Evolutionary conservation across 129 eudicot species (phyloP).

Genomic region (Dittrichia graveolens): DNA sequence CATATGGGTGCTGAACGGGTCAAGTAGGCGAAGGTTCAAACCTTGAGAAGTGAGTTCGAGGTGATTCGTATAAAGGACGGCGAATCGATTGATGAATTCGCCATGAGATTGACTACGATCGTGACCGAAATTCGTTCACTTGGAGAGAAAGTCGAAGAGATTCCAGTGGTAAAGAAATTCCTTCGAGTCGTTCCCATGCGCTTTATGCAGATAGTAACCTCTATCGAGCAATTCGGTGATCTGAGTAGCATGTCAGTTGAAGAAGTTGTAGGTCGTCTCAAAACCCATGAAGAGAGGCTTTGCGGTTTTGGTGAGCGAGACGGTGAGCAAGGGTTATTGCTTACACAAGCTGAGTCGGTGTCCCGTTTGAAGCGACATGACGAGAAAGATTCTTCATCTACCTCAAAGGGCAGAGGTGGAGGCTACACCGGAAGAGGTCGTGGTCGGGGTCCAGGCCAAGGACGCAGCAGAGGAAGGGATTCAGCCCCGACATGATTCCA

Average conservation of each 20-base stretch:
- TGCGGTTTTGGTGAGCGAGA: no score
- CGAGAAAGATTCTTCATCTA: no score
- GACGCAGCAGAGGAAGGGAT: neutral
- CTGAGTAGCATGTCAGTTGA: neutral
- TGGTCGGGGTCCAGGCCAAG: neutral
- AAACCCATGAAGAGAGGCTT: no score
- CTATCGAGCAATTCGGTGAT: neutral
- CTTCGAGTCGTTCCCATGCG: neutral
- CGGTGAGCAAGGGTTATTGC: no score
- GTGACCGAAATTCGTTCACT: neutral
- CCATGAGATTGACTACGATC: neutral
- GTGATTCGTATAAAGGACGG: neutral
- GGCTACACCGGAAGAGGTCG: neutral
- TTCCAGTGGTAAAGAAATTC: neutral
- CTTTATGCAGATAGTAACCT: slow-evolving; percentile 1
- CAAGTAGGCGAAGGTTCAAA: no score
- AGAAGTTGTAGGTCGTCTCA: neutral
- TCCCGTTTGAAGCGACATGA: no score
- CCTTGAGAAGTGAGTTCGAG: no score
- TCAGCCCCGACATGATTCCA: neutral
- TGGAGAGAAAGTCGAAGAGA: neutral
- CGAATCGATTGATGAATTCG: neutral
- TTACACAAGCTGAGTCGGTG: no score
- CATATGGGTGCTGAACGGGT: no score
- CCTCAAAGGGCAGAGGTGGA: neutral